Percentiles rank a stretch among this genome's conserved stretches.
Evolutionary conservation across 2,329 filamentous ascomycete genomes (phyloP).

Genomic region (Basipetospora sp.): DNA sequence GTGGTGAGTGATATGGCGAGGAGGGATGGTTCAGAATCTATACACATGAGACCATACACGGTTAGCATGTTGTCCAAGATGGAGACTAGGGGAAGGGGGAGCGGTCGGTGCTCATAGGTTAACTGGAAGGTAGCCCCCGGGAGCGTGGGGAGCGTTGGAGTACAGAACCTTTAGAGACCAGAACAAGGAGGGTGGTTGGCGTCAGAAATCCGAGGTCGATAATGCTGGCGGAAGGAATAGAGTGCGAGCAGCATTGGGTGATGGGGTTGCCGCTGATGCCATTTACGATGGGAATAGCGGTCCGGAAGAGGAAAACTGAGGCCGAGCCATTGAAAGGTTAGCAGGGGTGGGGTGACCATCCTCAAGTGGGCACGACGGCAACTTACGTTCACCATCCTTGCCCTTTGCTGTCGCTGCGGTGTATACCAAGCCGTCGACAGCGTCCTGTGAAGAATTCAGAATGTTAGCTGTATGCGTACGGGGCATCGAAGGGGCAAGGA

Average conservation of each 20-base stretch:
- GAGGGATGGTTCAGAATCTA: neutral
- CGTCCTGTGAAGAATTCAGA: neutral
- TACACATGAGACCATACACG: neutral
- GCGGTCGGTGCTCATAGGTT: no score
- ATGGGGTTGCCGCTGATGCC: conserved; percentile 38
- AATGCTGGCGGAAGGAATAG: conserved; percentile 28
- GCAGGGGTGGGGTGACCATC: no score
- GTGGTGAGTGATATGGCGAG: neutral
- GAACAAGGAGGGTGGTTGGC: conserved; percentile 43
- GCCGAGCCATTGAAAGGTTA: no score
- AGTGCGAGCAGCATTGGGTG: conserved; percentile 25
- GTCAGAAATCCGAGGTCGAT: conserved; percentile 55
- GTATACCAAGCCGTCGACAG: conserved; percentile 20
- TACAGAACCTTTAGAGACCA: conserved; percentile 22
- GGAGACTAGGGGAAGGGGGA: neutral
- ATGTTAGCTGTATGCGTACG: no score
- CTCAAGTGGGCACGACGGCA: no score
- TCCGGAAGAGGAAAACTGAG: conserved; percentile 43
- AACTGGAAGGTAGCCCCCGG: no score
- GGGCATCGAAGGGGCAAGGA: neutral
- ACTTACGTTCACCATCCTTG: conserved; percentile 22
- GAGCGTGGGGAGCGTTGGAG: no score
- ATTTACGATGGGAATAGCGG: conserved; percentile 36
- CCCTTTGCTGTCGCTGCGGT: conserved; percentile 27
- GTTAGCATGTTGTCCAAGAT: neutral